Evolutionary conservation across 176 grass and related monocot genomes (phyloP), one percentile per base, ranked within the genome.

Genomic region (Poa pratensis): DNA sequence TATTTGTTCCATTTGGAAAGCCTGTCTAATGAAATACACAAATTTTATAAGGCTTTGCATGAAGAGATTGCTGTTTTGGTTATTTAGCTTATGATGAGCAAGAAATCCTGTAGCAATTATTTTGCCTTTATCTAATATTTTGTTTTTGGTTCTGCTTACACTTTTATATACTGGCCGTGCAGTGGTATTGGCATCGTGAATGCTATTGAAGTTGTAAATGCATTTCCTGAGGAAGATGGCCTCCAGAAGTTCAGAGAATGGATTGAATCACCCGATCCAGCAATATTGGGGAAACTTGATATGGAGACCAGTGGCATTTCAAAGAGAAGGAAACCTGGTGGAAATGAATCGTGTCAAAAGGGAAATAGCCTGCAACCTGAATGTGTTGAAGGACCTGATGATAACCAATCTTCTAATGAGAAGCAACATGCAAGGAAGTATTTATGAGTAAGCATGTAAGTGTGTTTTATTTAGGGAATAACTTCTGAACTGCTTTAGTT

Each of bases 161-260:
- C 43, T 26, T 75, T 73, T 57, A 66, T 77, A 50, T 85, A 14
- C 69, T 79, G 83, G 17, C 24, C 2, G 22, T 90, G 86, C 82
- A 98, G 96, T 90, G 96, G 96, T 68, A 98, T 98, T 76, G 96
- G 96, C 57, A 98, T 98, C 71, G 96, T 98, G 71, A 98, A 95
- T 88, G 91, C 96, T 77, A 98, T 98, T 89, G 96, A 98, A 85
- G 96, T 98, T 87, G 86, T 93, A 64, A 89, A 93, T 78, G 96
- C 96, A 78, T 95, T 98, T 87, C 93, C 96, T 17, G 91, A 94
- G 75, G 93, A 98, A 89, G 93, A 98, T 90, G 96, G 96, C 48
- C 85, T 98, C 30, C 84, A 92, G 8, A 90, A 89, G 81, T 95
- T 98, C 79, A 95, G 90, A 88, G 89, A 98, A 87, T 98, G 96